Conservation (phyloP, 441 rosid genomes). For the Kokia cookei region DNA sequence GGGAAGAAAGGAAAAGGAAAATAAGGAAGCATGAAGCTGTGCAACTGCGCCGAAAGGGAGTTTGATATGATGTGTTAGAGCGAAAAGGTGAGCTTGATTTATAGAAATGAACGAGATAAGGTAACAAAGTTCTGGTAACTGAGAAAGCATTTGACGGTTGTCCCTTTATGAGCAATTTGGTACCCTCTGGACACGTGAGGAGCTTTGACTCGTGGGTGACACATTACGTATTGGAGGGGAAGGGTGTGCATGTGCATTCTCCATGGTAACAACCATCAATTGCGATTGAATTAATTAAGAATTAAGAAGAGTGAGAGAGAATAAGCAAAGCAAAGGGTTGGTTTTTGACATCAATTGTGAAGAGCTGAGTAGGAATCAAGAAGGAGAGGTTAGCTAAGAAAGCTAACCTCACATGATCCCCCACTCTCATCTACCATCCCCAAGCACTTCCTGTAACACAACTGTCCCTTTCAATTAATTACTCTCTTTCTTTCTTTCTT, state of each 20-base stretch:
- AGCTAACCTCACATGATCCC: slow-evolving; percentile 17
- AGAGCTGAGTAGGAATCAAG: background rate
- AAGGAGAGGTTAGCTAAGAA: slow-evolving; percentile 11
- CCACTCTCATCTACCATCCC: slow-evolving; percentile 12
- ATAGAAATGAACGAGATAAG: background rate
- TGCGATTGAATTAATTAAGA: background rate
- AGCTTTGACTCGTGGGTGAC: slow-evolving; percentile 15
- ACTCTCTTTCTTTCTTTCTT: too few species aligned
- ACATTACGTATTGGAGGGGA: background rate
- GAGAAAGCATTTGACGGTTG: background rate
- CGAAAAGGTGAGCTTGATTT: background rate
- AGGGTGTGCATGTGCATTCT: slow-evolving; percentile 11
- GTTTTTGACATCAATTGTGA: background rate
- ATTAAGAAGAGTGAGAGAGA: background rate
- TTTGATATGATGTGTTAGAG: background rate
- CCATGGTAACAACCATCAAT: slow-evolving; percentile 12
- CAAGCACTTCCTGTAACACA: background rate
- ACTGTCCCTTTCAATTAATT: background rate
- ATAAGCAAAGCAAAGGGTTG: background rate
- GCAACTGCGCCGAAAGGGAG: background rate
- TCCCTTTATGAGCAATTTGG: background rate
- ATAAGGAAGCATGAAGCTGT: background rate
- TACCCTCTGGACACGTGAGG: background rate
- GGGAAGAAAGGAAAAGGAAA: background rate
- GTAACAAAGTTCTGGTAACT: background rate